phyloP scores from a whole-genome alignment of 192 early-diverging fungal species.

The Coemansia sp. region DNA sequence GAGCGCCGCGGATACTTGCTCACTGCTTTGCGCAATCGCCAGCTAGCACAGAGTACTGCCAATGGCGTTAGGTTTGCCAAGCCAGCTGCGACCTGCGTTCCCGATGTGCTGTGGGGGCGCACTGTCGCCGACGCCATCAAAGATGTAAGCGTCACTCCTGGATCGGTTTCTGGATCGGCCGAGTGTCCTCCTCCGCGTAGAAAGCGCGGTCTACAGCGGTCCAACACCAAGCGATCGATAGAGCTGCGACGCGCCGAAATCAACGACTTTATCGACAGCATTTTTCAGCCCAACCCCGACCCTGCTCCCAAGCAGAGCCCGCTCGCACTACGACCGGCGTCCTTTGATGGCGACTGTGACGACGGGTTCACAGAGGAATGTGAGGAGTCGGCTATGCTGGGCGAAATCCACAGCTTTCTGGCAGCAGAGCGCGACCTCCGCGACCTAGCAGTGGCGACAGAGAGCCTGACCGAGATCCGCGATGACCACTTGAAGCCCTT shows the following conservation, averaged over 20 bases:
- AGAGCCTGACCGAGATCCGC: constrained; percentile 52
- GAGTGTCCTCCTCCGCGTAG: background rate
- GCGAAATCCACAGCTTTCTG: constrained; percentile 25
- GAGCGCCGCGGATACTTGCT: constrained; percentile 42
- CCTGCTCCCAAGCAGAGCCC: background rate
- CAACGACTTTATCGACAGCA: constrained; percentile 43
- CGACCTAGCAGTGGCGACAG: constrained; percentile 49
- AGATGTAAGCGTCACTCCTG: background rate
- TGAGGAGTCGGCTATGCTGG: constrained; percentile 17
- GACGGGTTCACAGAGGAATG: background rate
- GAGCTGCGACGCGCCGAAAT: constrained; percentile 51
- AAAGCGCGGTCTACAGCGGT: constrained; percentile 44
- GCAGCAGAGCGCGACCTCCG: constrained; percentile 23
- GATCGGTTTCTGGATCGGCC: background rate
- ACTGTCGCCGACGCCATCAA: background rate
- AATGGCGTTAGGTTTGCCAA: constrained; percentile 14
- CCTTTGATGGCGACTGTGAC: constrained; percentile 8
- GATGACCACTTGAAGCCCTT: constrained; percentile 54
- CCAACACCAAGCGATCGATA: constrained; percentile 42
- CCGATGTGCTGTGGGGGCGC: constrained; percentile 27
- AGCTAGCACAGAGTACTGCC: constrained; percentile 19
- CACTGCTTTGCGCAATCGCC: constrained; percentile 43
- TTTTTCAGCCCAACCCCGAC: constrained; percentile 22
- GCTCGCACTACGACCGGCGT: background rate
- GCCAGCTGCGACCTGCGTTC: background rate